Conservation (phyloP, 2,329 filamentous ascomycete genomes). For the Aspergillus amoenus region DNA sequence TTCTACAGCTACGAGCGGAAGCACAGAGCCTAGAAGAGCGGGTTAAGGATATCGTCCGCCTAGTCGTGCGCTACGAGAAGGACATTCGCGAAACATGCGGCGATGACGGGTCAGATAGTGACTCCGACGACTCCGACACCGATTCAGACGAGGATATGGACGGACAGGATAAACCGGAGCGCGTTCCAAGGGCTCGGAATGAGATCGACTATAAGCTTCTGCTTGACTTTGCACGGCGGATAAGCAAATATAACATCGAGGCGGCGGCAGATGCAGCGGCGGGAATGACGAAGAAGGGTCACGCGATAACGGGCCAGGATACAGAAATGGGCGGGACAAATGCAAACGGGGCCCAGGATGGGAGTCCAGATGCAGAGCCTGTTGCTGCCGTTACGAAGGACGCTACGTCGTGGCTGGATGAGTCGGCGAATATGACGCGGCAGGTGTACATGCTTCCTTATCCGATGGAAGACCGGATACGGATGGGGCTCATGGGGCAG, state of each 20-base stretch:
- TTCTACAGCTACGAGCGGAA: constrained; percentile 42
- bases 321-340: constrained; percentile 36
- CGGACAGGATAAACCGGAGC: constrained; percentile 5
- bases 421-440: constrained; percentile 41
- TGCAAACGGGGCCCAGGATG: constrained; percentile 19
- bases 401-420: constrained; percentile 42
- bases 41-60: constrained; percentile 42
- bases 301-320: constrained; percentile 26
- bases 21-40: constrained; percentile 40
- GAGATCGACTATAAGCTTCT: constrained; percentile 46
- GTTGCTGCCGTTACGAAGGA: constrained; percentile 41
- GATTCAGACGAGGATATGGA: constrained; percentile 14
- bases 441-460: constrained; percentile 45
- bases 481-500: constrained; percentile 47
- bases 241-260: constrained; percentile 48
- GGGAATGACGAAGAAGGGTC: constrained; percentile 22
- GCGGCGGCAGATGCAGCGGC: constrained; percentile 44
- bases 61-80: constrained; percentile 40
- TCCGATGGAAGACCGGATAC: constrained; percentile 45
- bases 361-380: constrained; percentile 22
- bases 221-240: constrained; percentile 46
- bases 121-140: constrained; percentile 24
- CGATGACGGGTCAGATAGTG: constrained; percentile 27
- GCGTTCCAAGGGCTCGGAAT: constrained; percentile 22
- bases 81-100: constrained; percentile 38